Evolutionary conservation across 2,329 filamentous ascomycete genomes (phyloP).

Genomic region (Fusarium secorum): DNA sequence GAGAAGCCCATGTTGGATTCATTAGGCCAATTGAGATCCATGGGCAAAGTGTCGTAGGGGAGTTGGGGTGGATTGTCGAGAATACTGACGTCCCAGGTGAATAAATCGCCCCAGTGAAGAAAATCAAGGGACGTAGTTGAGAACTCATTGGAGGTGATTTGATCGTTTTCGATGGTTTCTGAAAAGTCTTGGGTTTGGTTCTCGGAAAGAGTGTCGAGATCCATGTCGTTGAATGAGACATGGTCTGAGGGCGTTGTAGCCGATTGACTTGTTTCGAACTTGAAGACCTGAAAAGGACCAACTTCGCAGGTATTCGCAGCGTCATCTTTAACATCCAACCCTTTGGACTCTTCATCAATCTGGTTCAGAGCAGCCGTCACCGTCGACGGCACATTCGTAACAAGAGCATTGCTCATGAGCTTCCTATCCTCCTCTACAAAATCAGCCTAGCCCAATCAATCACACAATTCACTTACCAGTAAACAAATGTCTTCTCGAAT

Average conservation of each 20-base stretch:
- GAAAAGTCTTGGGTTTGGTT: neutral
- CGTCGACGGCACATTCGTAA: slow-evolving; percentile 16
- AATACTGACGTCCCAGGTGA: slow-evolving; percentile 34
- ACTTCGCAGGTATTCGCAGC: neutral
- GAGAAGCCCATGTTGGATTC: slow-evolving; percentile 13
- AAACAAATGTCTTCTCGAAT: slow-evolving; percentile 32
- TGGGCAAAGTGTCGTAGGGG: slow-evolving; percentile 3
- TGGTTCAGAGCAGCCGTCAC: slow-evolving; percentile 26
- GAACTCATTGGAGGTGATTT: neutral
- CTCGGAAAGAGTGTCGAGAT: slow-evolving; percentile 13
- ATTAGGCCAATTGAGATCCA: slow-evolving; percentile 16
- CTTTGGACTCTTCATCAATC: slow-evolving; percentile 33
- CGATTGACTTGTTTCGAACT: slow-evolving; percentile 12
- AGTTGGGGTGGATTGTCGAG: slow-evolving; percentile 28
- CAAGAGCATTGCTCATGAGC: slow-evolving; percentile 28
- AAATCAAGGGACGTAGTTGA: slow-evolving; percentile 14
- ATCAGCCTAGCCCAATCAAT: rapidly evolving
- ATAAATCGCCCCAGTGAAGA: slow-evolving; percentile 33
- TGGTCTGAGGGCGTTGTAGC: slow-evolving; percentile 7
- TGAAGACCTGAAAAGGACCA: slow-evolving; percentile 33
- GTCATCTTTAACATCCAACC: neutral
- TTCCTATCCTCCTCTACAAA: slow-evolving; percentile 18
- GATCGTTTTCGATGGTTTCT: neutral
- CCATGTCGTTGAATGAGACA: slow-evolving; percentile 16
- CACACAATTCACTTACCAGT: neutral